phyloP scores from a whole-genome alignment of 371 early-diverging fungal genomes.

The Rhizopus delemar region DNA sequence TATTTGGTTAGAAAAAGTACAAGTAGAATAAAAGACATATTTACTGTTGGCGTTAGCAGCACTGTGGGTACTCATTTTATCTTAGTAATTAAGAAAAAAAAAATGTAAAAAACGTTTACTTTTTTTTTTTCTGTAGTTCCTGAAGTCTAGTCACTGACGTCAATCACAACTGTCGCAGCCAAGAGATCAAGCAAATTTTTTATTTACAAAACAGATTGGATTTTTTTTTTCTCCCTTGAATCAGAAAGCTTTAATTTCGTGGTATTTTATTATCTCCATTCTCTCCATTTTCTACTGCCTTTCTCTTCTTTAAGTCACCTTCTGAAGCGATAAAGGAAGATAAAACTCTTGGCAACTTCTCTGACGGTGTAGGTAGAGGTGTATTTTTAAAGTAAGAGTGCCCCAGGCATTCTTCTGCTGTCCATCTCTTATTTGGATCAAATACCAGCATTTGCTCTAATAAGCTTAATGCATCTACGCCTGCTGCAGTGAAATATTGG shows the following conservation, averaged over 20 bases:
- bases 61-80: background rate
- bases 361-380: slow-evolving; percentile 86
- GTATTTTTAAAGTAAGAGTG: slow-evolving; percentile 90
- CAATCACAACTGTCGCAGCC: too few relatives aligned
- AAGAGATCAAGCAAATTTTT: too few relatives aligned
- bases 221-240: background rate
- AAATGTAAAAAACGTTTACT: too few relatives aligned
- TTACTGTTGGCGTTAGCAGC: background rate
- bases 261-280: slow-evolving; percentile 1
- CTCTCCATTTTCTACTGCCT: background rate
- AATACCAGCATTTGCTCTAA: slow-evolving; percentile 90
- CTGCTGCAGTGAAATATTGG: slow-evolving; percentile 90
- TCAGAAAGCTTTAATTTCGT: background rate
- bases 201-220: too few relatives aligned
- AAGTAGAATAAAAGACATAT: background rate
- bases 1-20: slow-evolving; percentile 5
- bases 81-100: too few relatives aligned
- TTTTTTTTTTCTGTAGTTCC: too few relatives aligned
- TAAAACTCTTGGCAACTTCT: slow-evolving; percentile 67
- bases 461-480: slow-evolving; percentile 89
- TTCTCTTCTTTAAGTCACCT: background rate
- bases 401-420: slow-evolving; percentile 81
- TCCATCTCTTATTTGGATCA: slow-evolving; percentile 90
- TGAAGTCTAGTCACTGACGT: too few relatives aligned
- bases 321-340: background rate